Percentiles rank a stretch among this genome's conserved stretches.
phyloP scores from a whole-genome alignment of 495 filamentous ascomycete genomes.

The Neurospora sp. region DNA sequence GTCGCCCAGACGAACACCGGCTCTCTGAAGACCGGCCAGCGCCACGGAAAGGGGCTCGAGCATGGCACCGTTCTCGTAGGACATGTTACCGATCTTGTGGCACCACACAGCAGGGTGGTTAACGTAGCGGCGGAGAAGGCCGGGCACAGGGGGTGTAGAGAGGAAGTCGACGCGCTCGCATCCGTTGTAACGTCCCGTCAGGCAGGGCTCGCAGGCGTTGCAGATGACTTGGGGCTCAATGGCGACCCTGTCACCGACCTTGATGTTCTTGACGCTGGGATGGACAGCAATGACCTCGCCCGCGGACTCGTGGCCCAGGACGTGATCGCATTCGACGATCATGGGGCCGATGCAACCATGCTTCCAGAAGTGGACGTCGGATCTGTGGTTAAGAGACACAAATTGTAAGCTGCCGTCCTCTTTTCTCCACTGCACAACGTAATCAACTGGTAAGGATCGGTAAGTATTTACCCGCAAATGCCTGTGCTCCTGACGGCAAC shows the following conservation, averaged over 20 bases:
- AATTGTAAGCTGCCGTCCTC: slow-evolving; percentile 8
- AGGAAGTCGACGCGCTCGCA: slow-evolving; percentile 78
- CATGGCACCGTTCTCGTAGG: slow-evolving; percentile 77
- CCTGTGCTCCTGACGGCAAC: slow-evolving; percentile 81
- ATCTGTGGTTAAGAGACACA: slow-evolving; percentile 37
- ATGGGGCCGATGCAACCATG: slow-evolving; percentile 88
- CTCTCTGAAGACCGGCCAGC: slow-evolving; percentile 72
- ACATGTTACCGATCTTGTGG: slow-evolving; percentile 85
- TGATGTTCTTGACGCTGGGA: slow-evolving; percentile 61
- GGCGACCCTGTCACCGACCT: slow-evolving; percentile 77
- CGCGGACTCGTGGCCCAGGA: slow-evolving; percentile 88
- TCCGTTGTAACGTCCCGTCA: slow-evolving; percentile 87
- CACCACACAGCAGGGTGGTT: slow-evolving; percentile 89
- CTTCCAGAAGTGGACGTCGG: slow-evolving; percentile 95
- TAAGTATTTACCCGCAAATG: slow-evolving; percentile 67
- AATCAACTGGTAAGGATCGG: slow-evolving; percentile 1
- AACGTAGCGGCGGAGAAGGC: slow-evolving; percentile 84
- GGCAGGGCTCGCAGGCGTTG: slow-evolving; percentile 76
- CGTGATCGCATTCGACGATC: slow-evolving; percentile 78
- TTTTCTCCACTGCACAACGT: slow-evolving; percentile 10
- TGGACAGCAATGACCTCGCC: slow-evolving; percentile 75
- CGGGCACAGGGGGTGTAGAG: slow-evolving; percentile 78
- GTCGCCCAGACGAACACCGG: slow-evolving; percentile 69
- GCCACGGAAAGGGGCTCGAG: slow-evolving; percentile 81
- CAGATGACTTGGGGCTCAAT: slow-evolving; percentile 89